Evolutionary conservation across 352 stramenopile genomes (phyloP).

Genomic region (Plasmopara halstedii): DNA sequence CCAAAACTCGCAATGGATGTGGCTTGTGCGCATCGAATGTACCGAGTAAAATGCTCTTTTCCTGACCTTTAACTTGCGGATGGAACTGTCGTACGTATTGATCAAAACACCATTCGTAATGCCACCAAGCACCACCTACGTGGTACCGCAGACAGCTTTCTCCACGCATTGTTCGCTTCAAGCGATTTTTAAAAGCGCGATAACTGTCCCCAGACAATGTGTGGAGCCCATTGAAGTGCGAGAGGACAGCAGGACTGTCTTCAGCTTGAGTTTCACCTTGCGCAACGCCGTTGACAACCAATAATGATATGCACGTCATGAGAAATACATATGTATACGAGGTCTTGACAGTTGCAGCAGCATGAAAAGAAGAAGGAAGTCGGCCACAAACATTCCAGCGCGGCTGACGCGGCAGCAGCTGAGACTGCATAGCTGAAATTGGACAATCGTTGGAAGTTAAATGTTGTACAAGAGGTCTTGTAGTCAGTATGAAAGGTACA

Average conservation of each 20-base stretch:
- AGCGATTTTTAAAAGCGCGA: constrained; percentile 59
- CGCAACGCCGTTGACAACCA: neutral
- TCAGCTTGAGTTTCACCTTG: constrained; percentile 9
- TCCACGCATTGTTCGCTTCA: constrained; percentile 45
- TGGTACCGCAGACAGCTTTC: constrained; percentile 56
- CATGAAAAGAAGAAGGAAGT: constrained; percentile 1
- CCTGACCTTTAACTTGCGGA: constrained; percentile 9
- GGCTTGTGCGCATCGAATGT: constrained; percentile 23
- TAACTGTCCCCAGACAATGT: constrained; percentile 56
- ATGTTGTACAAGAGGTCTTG: neutral
- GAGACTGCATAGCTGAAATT: constrained; percentile 8
- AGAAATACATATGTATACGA: constrained; percentile 11
- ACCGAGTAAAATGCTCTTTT: constrained; percentile 37
- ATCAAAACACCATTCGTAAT: constrained; percentile 82
- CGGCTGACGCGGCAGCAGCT: constrained; percentile 23
- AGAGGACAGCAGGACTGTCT: constrained; percentile 3
- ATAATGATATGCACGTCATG: constrained; percentile 13
- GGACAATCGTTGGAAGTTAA: constrained; percentile 1
- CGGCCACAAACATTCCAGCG: neutral
- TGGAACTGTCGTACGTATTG: constrained; percentile 67
- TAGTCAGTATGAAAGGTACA: neutral
- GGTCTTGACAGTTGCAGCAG: neutral
- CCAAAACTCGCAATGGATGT: constrained; percentile 33
- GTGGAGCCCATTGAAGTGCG: constrained; percentile 47
- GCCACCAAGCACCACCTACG: constrained; percentile 59